Conservation (phyloP, 306 rosid species). For the Fagus crenata region DNA sequence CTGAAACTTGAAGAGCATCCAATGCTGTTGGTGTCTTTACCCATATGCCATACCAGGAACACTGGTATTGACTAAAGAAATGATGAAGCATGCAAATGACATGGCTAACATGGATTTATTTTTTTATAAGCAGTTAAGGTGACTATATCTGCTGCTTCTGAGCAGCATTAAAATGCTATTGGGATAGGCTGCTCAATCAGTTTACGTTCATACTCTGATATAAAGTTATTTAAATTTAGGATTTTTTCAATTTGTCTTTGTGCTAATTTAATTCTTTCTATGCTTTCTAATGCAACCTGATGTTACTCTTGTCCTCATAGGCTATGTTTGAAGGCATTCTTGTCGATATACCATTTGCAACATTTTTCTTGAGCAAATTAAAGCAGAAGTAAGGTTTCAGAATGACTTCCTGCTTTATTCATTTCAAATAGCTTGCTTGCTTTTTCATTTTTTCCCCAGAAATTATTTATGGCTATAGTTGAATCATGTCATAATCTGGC, state of each 20-base stretch:
- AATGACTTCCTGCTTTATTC: neutral
- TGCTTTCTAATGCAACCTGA: neutral
- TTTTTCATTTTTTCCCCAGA: neutral
- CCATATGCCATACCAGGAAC: neutral
- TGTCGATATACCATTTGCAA: slow-evolving; percentile 95
- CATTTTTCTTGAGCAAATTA: slow-evolving; percentile 94
- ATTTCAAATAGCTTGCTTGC: slow-evolving; percentile 9
- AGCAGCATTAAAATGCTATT: neutral
- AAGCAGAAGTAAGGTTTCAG: slow-evolving; percentile 79
- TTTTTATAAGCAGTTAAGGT: neutral
- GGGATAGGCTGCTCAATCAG: neutral
- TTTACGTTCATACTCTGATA: neutral
- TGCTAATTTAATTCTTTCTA: neutral
- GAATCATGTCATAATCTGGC: neutral
- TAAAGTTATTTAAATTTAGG: neutral
- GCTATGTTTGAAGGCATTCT: slow-evolving; percentile 99
- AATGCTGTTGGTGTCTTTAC: slow-evolving; percentile 5
- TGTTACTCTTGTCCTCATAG: slow-evolving; percentile 42
- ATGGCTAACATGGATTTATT: neutral
- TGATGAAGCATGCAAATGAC: neutral
- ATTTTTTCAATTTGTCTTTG: neutral
- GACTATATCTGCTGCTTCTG: neutral
- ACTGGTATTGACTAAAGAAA: too few species aligned
- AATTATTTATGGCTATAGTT: neutral
- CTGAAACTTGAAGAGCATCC: neutral